Evolutionary conservation across 1,284 basidiomycete species (phyloP).

Genomic region (Phellopilus nigrolimitatus): DNA sequence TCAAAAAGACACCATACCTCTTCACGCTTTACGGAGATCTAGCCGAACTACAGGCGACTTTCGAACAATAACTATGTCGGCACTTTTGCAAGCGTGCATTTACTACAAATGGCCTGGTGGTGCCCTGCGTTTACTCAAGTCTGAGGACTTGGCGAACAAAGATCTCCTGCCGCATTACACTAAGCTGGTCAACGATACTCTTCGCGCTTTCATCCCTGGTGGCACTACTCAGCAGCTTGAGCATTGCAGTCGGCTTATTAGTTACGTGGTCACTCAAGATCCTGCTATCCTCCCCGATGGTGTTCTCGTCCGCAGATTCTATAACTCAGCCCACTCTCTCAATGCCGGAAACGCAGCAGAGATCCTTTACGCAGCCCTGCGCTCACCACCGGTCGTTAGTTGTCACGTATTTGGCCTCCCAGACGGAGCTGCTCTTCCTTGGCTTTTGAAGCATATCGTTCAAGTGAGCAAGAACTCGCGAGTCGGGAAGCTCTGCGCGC

Average conservation of each 20-base stretch:
- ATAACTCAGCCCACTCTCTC: constrained; percentile 33
- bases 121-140: constrained; percentile 33
- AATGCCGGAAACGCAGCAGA: constrained; percentile 23
- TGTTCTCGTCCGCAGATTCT: constrained; percentile 40
- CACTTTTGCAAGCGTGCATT: constrained; percentile 43
- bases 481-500: constrained; percentile 40
- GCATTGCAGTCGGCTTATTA: not conserved
- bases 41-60: constrained; percentile 35
- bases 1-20: constrained; percentile 30
- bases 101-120: constrained; percentile 45
- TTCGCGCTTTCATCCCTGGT: not conserved
- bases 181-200: constrained; percentile 5
- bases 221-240: not conserved
- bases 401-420: constrained; percentile 35
- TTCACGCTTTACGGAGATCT: constrained; percentile 36
- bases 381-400: not conserved
- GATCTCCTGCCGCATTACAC: constrained; percentile 1
- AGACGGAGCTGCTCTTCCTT: constrained; percentile 37
- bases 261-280: constrained; percentile 1
- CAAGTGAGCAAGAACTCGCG: constrained; percentile 35
- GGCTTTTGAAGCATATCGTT: constrained; percentile 46
- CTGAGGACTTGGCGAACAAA: constrained; percentile 11
- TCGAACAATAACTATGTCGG: constrained; percentile 39
- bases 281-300: constrained; percentile 15
- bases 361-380: constrained; percentile 4